Base-by-base conservation (phyloP, 2,329 filamentous ascomycete genomes). In the Trichoderma sp. region DNA sequence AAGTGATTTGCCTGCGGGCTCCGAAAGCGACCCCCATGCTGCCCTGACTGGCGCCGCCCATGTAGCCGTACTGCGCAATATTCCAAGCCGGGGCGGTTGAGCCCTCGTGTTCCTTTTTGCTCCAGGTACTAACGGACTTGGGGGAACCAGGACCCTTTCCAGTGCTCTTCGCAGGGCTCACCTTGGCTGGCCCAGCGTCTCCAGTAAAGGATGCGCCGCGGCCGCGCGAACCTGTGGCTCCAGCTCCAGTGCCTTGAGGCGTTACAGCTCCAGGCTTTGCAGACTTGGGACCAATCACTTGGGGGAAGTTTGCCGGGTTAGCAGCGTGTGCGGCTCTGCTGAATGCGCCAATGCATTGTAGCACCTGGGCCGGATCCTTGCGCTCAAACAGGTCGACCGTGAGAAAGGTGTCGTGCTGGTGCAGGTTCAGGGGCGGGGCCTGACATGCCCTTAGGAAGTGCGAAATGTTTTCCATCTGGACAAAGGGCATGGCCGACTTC, bases 381-480 rank as follows among this genome's bases (percentile, higher is more conserved):
- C 90, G 86, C 81, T 99, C 96, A 83, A 91, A 99, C 59, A 99
- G 86, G 81, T 99, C 96, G 78, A 99, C 95, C 5, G 96, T 99
- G 71, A 98, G 89, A 82, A 99, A 99, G 73, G 94, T 90, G 81
- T 99, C 96, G 83, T 99, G 96, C 57, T 94, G 90, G 69, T 93
- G 94, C 70, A 99, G 89, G 80, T 90, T 94, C 64, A 99, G 84
- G 0, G 96, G 96, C 31, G 92, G 88, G 62, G 88, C 84, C 80
- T 97, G 92, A 83, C 94, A 97, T 70, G 93, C 94, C 76, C 88
- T 89, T 66, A 99, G 88, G 81, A 97, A 99, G 77, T 97, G 93
- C 5, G 94, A 96, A 77, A 99, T 97, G 79, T 99, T 99, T 80
- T 99, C 96, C 94, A 98, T 98, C 81, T 99, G 96, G 52, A 98